Evolutionary conservation across 2,329 filamentous ascomycete species (phyloP), one percentile per base, ranked within the genome.

Genomic region (Neofusicoccum cordaticola): DNA sequence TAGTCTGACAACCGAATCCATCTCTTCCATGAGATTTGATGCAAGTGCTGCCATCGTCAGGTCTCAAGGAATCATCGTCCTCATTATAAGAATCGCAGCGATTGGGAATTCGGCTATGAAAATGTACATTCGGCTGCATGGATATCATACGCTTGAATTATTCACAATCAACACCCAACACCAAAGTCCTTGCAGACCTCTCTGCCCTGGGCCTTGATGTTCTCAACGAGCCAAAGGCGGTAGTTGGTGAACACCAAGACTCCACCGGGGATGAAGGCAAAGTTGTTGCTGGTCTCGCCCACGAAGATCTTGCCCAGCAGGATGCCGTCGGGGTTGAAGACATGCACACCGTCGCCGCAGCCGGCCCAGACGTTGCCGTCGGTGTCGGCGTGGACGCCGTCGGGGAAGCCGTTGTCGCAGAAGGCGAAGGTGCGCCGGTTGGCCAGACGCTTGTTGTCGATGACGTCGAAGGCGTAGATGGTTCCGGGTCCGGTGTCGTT

Each of bases 221-320:
- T 69, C 64, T 76, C 74, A n/a, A 77, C 74, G 62, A 76, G 66
- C 74, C 74, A 77, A 27, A 77, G 57, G 42, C 75, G 71, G 35
- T 68, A 67, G 67, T 77, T 76, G 47, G 67, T 74, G 66, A 77
- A 77, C 15, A 77, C 71, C 60, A 77, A 45, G 11, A 77, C 68
- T 3, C 66, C 68, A 0, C 74, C 75, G 2, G 75, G 74, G 35
- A 76, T 65, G 44, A 78, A 78, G 0, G 75, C 75, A 69, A 77
- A 74, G 52, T 77, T 77, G 39, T 76, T 76, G 9, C 65, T 69
- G 62, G 68, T 69, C 58, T 78, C 77, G 0, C 82, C 81, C 0
- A 85, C 72, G 67, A 83, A 83, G 51, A 89, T 84, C 75, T 88
- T 89, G 2, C 82, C 77, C 68, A 90, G 80, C 17, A 84, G 69